Evolutionary conservation across 2,329 filamentous ascomycete species (phyloP).

Genomic region (Akanthomyces lecanii): DNA sequence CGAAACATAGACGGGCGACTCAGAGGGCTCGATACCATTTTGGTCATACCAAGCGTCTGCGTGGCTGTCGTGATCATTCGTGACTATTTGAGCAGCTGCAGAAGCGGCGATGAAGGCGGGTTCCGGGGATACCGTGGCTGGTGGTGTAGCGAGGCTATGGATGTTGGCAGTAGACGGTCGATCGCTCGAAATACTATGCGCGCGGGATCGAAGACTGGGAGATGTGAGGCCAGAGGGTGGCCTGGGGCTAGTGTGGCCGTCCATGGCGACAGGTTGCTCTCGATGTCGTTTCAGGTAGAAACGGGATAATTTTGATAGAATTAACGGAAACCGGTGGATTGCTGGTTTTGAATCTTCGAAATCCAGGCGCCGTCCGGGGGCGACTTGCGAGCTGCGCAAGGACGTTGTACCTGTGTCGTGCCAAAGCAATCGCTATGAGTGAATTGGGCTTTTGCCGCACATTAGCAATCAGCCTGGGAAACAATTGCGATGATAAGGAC

Average conservation of each 20-base stretch:
- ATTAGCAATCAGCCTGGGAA: slow-evolving; percentile 12
- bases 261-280: background rate
- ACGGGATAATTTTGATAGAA: background rate
- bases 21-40: slow-evolving; percentile 59
- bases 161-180: slow-evolving; percentile 57
- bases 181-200: slow-evolving; percentile 68
- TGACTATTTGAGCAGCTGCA: slow-evolving; percentile 87
- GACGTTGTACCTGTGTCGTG: slow-evolving; percentile 10
- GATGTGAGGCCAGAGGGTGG: slow-evolving; percentile 33
- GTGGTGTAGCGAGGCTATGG: slow-evolving; percentile 61
- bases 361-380: background rate
- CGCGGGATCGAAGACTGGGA: slow-evolving; percentile 42
- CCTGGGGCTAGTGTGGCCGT: slow-evolving; percentile 23
- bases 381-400: background rate
- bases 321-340: background rate
- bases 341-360: background rate
- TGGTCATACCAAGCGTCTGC: slow-evolving; percentile 66
- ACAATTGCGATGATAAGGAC: background rate
- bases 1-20: slow-evolving; percentile 69
- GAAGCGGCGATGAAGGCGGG: slow-evolving; percentile 84
- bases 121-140: slow-evolving; percentile 65
- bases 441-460: background rate
- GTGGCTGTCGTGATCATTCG: slow-evolving; percentile 77
- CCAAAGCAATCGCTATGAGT: slow-evolving; percentile 14
- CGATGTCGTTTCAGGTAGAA: background rate